Evolutionary conservation across 2,329 filamentous ascomycete species (phyloP).

Genomic region (Ophiostoma fasciatum): DNA sequence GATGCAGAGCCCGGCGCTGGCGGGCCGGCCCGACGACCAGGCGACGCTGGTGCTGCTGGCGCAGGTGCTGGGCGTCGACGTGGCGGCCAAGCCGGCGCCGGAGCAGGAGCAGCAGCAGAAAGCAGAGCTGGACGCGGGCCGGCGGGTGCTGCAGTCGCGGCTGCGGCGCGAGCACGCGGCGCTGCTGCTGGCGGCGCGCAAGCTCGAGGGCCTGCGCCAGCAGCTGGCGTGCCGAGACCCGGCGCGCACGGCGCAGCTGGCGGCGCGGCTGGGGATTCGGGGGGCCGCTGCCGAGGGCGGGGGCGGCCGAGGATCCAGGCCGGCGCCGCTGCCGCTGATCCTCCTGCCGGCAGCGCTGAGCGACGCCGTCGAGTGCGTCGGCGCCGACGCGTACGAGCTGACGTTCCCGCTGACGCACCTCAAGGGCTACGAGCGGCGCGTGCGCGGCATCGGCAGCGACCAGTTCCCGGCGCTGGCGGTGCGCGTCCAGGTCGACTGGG

Average conservation of each 20-base stretch:
- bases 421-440: constrained; percentile 8
- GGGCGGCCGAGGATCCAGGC: too few species aligned
- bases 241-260: constrained; percentile 4
- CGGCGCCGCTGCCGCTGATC: too few species aligned
- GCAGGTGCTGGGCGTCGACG: constrained; percentile 6
- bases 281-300: constrained; percentile 5
- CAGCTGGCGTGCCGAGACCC: constrained; percentile 8
- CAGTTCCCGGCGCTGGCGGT: constrained; percentile 12
- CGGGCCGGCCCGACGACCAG: constrained; percentile 7
- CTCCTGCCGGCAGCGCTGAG: constrained; percentile 11
- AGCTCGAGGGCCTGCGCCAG: constrained; percentile 9
- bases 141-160: too few species aligned
- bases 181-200: constrained; percentile 5
- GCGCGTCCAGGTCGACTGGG: constrained; percentile 8
- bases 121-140: too few species aligned
- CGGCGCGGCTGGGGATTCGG: constrained; percentile 9
- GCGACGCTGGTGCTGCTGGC: constrained; percentile 5
- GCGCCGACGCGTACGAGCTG: constrained; percentile 12
- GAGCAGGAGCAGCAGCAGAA: too few species aligned
- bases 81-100: constrained; percentile 4
- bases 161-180: constrained; percentile 1
- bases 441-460: constrained; percentile 10
- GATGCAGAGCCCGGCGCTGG: constrained; percentile 7
- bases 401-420: constrained; percentile 13
- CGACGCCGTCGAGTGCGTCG: constrained; percentile 12